Base-by-base conservation (phyloP, 805 yeast genomes). In the Wickerhamomyces alni region DNA sequence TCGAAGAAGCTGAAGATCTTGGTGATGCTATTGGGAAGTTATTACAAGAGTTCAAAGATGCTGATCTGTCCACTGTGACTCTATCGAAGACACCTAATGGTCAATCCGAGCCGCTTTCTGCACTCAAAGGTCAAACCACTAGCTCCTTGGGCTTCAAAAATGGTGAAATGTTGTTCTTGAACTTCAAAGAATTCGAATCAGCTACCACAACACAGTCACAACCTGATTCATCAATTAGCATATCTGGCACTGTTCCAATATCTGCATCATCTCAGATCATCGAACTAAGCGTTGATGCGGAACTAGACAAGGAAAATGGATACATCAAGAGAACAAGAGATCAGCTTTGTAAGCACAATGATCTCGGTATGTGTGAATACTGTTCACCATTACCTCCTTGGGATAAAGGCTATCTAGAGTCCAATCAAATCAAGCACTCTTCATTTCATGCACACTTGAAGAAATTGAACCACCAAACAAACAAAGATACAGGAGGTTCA, bases 291-390 rank as follows among this genome's bases (percentile, higher is more conserved):
- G 72, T 89, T 1, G 99, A 93, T 60, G 74, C 74, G 36, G 58
- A 56, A 10, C 67, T 89, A 26, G 89, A 82, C 37, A 68, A 66
- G 22, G 71, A 75, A 39, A 73, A 75, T 33, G 99, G 99, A 0
- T 65, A 83, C 40, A 87, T 93, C 40, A 61, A 70, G 22, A 72
- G 99, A 26, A 62, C 67, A 28, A 71, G 67, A 46, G 75, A 87
- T 1, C 51, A 59, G 2, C 65, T 88, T 45, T 91, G 99, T 61
- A 75, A 81, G 43, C 99, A 93, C 58, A 84, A 91, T 3, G 91
- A 81, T 29, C 82, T 82, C 51, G 99, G 98, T 2, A 93, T 93
- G 98, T 93, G 99, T 61, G 99, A 93, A 55, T 87, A 88, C 57
- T 93, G 98, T 59, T 79, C 94, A 26, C 96, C 98, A 0, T 65